These are phyloP conservation scores for Spergularia azorica DNA, from an alignment of 179 eudicot species.

Conservation along the genomic window DNA sequence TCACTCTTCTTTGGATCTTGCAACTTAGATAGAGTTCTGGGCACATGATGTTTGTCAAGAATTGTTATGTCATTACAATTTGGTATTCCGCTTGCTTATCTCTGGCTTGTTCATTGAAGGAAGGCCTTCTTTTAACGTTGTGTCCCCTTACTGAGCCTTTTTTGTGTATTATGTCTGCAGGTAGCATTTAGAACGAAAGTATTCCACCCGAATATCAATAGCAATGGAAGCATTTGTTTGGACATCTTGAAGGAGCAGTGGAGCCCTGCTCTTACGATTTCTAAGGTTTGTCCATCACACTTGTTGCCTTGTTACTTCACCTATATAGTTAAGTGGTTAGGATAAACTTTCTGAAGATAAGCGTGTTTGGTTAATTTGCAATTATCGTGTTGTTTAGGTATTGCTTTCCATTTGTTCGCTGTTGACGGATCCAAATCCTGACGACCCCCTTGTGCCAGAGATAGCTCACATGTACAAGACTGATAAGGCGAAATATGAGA, in stretches of 20 bases:
- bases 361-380: not conserved
- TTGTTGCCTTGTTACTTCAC: not conserved
- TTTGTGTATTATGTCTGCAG: slow-evolving; percentile 32
- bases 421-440: slow-evolving; percentile 26
- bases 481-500: slow-evolving; percentile 23
- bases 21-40: not conserved
- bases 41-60: not conserved
- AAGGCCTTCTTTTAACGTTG: not conserved
- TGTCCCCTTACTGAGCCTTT: not conserved
- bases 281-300: slow-evolving; percentile 22
- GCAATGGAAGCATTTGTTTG: slow-evolving; percentile 81
- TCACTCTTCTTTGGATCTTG: not conserved
- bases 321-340: not conserved
- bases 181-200: slow-evolving; percentile 85
- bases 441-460: slow-evolving; percentile 28
- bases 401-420: slow-evolving; percentile 25
- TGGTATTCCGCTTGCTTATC: not conserved
- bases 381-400: not conserved
- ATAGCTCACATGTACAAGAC: slow-evolving; percentile 31
- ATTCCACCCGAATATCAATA: slow-evolving; percentile 78
- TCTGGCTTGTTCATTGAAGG: not conserved
- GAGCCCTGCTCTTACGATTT: slow-evolving; percentile 83
- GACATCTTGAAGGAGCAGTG: slow-evolving; percentile 86
- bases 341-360: not conserved
- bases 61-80: not conserved